These are phyloP conservation scores for Vigna angularis DNA, from an alignment of 306 rosid species.

Conservation along the genomic window DNA sequence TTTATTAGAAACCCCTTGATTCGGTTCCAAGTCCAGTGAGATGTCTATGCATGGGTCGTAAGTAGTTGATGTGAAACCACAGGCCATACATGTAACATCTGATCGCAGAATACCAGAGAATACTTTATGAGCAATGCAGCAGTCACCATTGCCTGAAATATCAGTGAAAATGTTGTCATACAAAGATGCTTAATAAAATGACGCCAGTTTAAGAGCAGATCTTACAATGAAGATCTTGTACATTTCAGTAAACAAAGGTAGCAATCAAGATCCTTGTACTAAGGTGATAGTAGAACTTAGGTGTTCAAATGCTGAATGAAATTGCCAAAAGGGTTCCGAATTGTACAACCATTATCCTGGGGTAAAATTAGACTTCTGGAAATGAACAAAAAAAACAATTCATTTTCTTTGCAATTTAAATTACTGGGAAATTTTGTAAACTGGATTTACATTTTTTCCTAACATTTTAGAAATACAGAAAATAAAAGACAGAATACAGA, in stretches of 20 bases:
- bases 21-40: conserved; percentile 89
- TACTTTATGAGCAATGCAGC: conserved; percentile 93
- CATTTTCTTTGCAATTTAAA: conserved; percentile 2
- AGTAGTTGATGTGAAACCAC: conserved; percentile 97
- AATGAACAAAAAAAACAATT: not conserved
- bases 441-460: not conserved
- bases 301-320: conserved; percentile 1
- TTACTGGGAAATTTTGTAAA: not conserved
- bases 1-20: conserved; percentile 69
- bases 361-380: not conserved
- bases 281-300: conserved; percentile 3
- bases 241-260: conserved; percentile 27
- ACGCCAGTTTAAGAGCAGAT: conserved; percentile 17
- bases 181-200: conserved; percentile 38
- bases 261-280: not conserved
- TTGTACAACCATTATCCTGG: conserved; percentile 1
- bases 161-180: conserved; percentile 45
- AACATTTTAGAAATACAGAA: conserved; percentile 5
- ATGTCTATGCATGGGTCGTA: conserved; percentile 92
- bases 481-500: not conserved
- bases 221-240: conserved; percentile 19
- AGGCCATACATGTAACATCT: conserved; percentile 94
- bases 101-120: conserved; percentile 94
- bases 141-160: conserved; percentile 85
- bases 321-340: conserved; percentile 6